Evolutionary conservation across 2,329 filamentous ascomycete species (phyloP).

Genomic region (Monosporascus sp.): DNA sequence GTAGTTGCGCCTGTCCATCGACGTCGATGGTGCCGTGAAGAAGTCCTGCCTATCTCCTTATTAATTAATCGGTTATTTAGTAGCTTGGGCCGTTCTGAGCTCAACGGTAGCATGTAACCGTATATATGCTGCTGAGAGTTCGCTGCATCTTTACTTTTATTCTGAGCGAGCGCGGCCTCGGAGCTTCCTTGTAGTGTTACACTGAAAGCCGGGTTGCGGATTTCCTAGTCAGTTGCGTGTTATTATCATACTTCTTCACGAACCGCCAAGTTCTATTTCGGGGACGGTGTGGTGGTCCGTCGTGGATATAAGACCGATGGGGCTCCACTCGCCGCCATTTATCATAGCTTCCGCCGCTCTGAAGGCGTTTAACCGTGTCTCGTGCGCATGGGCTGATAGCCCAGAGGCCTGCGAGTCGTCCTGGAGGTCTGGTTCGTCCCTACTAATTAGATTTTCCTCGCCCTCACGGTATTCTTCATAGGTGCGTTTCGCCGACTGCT

Average conservation of each 20-base stretch:
- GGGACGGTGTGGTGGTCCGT: conserved; percentile 32
- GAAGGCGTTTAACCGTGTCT: conserved; percentile 27
- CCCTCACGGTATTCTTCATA: background rate
- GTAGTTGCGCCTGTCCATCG: no score
- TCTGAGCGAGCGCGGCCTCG: no score
- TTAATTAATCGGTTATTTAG: no score
- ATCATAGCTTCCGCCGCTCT: conserved; percentile 22
- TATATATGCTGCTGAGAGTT: no score
- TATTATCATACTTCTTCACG: background rate
- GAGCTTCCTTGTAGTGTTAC: no score
- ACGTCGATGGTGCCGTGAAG: no score
- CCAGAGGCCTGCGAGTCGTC: conserved; percentile 27
- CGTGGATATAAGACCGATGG: conserved; percentile 32
- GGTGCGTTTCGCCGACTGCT: background rate
- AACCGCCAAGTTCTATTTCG: conserved; percentile 30
- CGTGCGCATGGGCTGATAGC: conserved; percentile 24
- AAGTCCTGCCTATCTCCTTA: no score
- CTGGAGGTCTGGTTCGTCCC: conserved; percentile 11
- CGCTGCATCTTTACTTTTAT: no score
- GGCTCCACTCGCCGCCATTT: conserved; percentile 10
- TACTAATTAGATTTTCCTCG: conserved; percentile 8
- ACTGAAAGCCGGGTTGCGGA: no score
- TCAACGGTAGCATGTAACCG: no score
- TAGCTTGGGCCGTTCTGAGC: no score
- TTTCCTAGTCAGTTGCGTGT: no score